Evolutionary conservation across 148 eudicot species (phyloP), one percentile per base, ranked within the genome.

Genomic region (Camellia lanceoleosa): DNA sequence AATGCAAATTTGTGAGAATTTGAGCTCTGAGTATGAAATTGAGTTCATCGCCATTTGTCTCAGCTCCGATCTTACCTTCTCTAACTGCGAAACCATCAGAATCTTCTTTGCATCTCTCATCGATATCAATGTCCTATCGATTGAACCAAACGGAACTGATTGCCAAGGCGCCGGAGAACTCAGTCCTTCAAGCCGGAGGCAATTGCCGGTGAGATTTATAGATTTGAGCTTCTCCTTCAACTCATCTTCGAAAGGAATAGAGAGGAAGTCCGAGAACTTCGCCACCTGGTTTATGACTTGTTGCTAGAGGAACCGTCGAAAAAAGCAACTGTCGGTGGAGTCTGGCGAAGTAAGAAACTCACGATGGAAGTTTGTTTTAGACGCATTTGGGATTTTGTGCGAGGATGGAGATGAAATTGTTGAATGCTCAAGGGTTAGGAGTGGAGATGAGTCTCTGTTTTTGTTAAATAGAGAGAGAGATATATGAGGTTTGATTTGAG

Each of bases 221-320:
- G 38, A 30, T 30, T 1, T 30, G 1, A 30, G 38, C 38, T 30
- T 30, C 38, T 30, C 38, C 38, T 30, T 30, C 38, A 30, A 30
- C 38, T 30, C 38, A 1, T 30, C 1, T 30, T 0, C 38, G 1
- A 30, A 30, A 30, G 14, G 87, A 15, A 85, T 19, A 2, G 81
- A 79, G 76, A 87, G 77, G 61, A 84, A 73, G 62, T 80, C 83
- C 55, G 92, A 85, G 1, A 82, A 18, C 52, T 18, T 80, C 3
- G 84, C 51, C 52, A 75, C 19, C 38, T 81, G 86, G 76, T 81
- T 83, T 30, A 83, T 86, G 20, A 20, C 43, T 59, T 85, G 77
- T 16, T 83, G 84, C 65, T 86, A 89, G 75, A 91, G 80, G 73
- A 87, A 83, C n/a, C 87, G 85, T 20, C 83, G 82, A 78, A 86